Percentiles rank a stretch among this genome's conserved stretches.
Conservation (phyloP, 2,329 filamentous ascomycete genomes). For the Penicillium sp. region DNA sequence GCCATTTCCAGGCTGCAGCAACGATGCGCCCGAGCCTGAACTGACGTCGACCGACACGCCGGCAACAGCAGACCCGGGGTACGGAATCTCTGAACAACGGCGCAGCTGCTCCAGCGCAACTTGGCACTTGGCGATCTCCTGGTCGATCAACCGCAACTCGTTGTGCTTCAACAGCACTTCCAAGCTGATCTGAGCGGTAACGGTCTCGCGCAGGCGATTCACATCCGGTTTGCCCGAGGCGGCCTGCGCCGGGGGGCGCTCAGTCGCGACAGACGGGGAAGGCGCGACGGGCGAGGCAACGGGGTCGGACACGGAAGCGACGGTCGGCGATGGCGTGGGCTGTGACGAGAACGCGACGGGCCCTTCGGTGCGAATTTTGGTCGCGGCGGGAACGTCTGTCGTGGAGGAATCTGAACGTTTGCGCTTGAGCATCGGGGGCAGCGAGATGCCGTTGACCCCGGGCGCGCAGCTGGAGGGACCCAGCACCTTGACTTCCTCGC, state of each 20-base stretch:
- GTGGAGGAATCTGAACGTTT: conserved; percentile 55
- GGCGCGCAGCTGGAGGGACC: conserved; percentile 34
- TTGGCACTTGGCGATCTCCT: conserved; percentile 95
- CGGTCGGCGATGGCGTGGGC: conserved; percentile 2
- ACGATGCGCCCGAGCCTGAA: conserved; percentile 69
- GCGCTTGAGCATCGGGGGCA: conserved; percentile 55
- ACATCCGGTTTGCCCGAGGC: conserved; percentile 26
- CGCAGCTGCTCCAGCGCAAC: conserved; percentile 89
- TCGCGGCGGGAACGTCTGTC: conserved; percentile 31
- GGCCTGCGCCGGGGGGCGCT: conserved; percentile 18
- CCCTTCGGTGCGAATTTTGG: conserved; percentile 34
- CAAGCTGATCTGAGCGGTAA: conserved; percentile 83
- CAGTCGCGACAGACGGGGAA: conserved; percentile 13
- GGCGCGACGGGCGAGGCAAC: conserved; percentile 10
- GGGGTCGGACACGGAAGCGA: conserved; percentile 10
- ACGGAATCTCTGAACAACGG: conserved; percentile 87
- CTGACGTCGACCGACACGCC: conserved; percentile 66
- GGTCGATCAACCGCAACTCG: conserved; percentile 89
- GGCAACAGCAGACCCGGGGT: conserved; percentile 65
- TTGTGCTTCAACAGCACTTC: conserved; percentile 94
- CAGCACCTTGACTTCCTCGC: conserved; percentile 46
- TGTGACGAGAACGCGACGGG: conserved; percentile 2
- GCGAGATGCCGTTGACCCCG: conserved; percentile 20
- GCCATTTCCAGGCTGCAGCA: conserved; percentile 62
- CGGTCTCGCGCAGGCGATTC: conserved; percentile 63